Base-by-base conservation (phyloP, 768 basidiomycete genomes). In the Heimioporus sp. region DNA sequence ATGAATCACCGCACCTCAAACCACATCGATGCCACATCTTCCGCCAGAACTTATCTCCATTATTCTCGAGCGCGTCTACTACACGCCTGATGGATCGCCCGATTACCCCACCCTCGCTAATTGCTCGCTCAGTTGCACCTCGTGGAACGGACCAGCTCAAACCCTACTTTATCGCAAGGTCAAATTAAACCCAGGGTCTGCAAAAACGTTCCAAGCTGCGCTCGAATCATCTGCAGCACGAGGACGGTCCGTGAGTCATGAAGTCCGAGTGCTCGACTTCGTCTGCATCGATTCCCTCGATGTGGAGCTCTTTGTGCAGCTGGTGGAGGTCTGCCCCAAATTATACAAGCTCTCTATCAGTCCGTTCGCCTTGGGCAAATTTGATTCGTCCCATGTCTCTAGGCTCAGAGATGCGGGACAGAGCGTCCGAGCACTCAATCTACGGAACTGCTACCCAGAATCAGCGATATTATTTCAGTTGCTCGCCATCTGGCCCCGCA, bases 391-490 rank as follows among this genome's bases (percentile, higher is more conserved):
- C 28, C 45, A 40, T 0, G 64, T 75, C 10, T 43, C 56, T 37
- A 58, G 59, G 7, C 59, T 74, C 16, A 49, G 55, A n/a, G 37
- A 58, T n/a, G 48, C 49, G 3, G 63, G 67, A 0, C 56, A 55
- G 35, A 46, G 55, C 20, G 58, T 76, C 44, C 66, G 71, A 21
- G 67, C 74, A 0, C 57, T 76, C 45, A 61, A 56, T 30, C 49
- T 78, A 20, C 48, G 60, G 12, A 39, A 52, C 0, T 75, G 39
- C 8, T 71, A 74, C 43, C 61, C 73, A 2, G 74, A 76, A 58
- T 76, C 76, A 8, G 73, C 75, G 16, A 62, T 77, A 19, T 55
- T 77, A 5, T 79, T 74, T 44, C 71, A 78, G 46, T 61, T 79
- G 0, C 60, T 79, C 17, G 57, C 53, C 0, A 63, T 75, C 34